A percentile compares a stretch with the other conserved stretches of the same genome.
phyloP scores from a whole-genome alignment of 768 basidiomycete genomes.

The Boletus rubescentipes region DNA sequence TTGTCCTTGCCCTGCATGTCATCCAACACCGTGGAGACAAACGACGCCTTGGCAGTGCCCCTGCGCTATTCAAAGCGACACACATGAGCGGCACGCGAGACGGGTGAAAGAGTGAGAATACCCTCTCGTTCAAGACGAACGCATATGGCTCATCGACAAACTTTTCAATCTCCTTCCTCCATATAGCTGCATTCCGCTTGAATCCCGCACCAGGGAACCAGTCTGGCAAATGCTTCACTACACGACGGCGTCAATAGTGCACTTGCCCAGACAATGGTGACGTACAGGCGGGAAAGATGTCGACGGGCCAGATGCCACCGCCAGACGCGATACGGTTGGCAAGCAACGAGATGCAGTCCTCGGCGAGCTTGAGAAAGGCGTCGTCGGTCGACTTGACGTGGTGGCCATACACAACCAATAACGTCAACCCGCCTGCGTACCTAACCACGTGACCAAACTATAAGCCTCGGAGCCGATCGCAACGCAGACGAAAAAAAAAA shows the following conservation, averaged over 20 bases:
- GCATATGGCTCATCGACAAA: conserved; percentile 65
- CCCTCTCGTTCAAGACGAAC: conserved; percentile 56
- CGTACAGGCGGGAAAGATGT: conserved; percentile 37
- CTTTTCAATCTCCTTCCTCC: conserved; percentile 65
- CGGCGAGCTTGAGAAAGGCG: conserved; percentile 40
- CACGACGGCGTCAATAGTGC: not conserved
- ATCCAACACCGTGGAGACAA: conserved; percentile 54
- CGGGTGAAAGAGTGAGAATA: conserved; percentile 18
- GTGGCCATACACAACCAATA: conserved; percentile 66
- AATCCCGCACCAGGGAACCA: conserved; percentile 74
- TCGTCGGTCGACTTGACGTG: conserved; percentile 41
- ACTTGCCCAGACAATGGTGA: not conserved
- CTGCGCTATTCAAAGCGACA: conserved; percentile 25
- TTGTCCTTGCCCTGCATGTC: not conserved
- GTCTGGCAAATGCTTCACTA: conserved; percentile 54
- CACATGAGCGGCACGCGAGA: not conserved
- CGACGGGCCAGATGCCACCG: conserved; percentile 44
- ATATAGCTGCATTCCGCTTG: conserved; percentile 54
- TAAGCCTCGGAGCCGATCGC: not conserved
- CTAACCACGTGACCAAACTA: conserved; percentile 35
- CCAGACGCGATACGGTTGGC: conserved; percentile 45
- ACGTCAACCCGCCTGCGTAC: conserved; percentile 52
- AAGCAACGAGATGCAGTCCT: conserved; percentile 41
- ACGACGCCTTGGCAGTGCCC: conserved; percentile 40
- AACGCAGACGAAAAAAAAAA: too few relatives aligned